Evolutionary conservation across 768 basidiomycete species (phyloP).

Genomic region (Pulveroboletus sp.): DNA sequence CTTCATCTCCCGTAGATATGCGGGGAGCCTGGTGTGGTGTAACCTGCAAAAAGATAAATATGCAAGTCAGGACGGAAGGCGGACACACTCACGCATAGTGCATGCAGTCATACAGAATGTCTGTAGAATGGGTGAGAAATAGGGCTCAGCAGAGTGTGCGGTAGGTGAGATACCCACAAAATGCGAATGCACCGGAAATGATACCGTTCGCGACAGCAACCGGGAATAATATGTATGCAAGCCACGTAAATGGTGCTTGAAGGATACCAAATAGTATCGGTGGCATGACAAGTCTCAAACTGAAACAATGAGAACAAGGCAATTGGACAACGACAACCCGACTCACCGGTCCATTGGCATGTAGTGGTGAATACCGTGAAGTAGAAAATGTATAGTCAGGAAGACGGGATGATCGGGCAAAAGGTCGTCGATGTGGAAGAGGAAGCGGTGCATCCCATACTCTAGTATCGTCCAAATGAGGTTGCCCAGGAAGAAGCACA

Average conservation of each 20-base stretch:
- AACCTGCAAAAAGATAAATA: conserved; percentile 38
- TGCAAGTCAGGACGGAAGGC: background rate
- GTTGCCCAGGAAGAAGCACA: conserved; percentile 81
- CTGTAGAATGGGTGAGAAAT: conserved; percentile 34
- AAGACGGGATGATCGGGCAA: conserved; percentile 81
- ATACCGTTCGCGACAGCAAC: conserved; percentile 83
- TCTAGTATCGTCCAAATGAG: conserved; percentile 93
- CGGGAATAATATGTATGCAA: conserved; percentile 82
- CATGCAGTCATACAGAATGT: conserved; percentile 84
- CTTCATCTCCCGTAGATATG: conserved; percentile 90
- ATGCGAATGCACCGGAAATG: conserved; percentile 72
- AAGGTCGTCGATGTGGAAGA: conserved; percentile 89
- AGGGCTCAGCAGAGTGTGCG: background rate
- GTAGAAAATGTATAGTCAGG: conserved; percentile 83
- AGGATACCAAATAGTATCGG: conserved; percentile 75
- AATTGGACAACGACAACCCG: background rate
- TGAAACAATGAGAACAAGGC: conserved; percentile 23
- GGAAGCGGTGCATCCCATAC: conserved; percentile 89
- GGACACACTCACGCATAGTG: conserved; percentile 74
- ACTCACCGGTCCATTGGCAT: conserved; percentile 90
- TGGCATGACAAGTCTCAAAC: conserved; percentile 95
- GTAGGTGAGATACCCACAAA: conserved; percentile 49
- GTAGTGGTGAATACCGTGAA: conserved; percentile 97
- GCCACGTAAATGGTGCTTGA: conserved; percentile 79
- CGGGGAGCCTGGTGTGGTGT: conserved; percentile 82